Evolutionary conservation across 768 basidiomycete genomes (phyloP).

Genomic region (Leccinum boreale): DNA sequence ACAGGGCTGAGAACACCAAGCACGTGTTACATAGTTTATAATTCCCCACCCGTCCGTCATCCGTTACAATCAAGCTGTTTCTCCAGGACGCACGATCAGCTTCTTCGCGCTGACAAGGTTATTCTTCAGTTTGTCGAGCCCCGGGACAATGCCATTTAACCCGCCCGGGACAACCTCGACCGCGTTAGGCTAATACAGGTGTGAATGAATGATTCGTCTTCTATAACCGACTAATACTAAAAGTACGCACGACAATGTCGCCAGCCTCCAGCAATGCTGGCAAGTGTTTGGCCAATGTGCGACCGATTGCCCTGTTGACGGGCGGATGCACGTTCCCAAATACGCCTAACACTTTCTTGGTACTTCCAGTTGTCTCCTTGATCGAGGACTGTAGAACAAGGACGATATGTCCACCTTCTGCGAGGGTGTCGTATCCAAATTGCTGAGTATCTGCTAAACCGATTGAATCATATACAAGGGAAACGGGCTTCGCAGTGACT

Average conservation of each 20-base stretch:
- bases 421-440: slow-evolving; percentile 30
- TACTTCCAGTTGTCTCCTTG: slow-evolving; percentile 12
- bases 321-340: slow-evolving; percentile 12
- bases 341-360: slow-evolving; percentile 13
- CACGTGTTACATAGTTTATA: not conserved
- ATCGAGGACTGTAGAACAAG: slow-evolving; percentile 2
- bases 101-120: slow-evolving; percentile 38
- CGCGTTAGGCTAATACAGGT: slow-evolving; percentile 12
- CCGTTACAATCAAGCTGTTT: slow-evolving; percentile 17
- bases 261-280: slow-evolving; percentile 11
- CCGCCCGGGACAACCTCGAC: slow-evolving; percentile 36
- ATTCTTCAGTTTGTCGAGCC: slow-evolving; percentile 32
- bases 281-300: slow-evolving; percentile 9
- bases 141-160: slow-evolving; percentile 32
- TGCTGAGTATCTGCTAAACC: slow-evolving; percentile 32
- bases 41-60: not conserved
- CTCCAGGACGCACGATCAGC: slow-evolving; percentile 28
- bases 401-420: slow-evolving; percentile 30
- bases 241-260: slow-evolving; percentile 14
- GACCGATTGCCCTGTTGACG: slow-evolving; percentile 13
- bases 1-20: not conserved
- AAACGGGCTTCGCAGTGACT: slow-evolving; percentile 13
- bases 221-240: not conserved
- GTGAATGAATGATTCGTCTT: not conserved
- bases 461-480: slow-evolving; percentile 27